These are phyloP conservation scores for Psilocybe sp. DNA, from an alignment of 768 basidiomycete genomes.

Conservation along the genomic window DNA sequence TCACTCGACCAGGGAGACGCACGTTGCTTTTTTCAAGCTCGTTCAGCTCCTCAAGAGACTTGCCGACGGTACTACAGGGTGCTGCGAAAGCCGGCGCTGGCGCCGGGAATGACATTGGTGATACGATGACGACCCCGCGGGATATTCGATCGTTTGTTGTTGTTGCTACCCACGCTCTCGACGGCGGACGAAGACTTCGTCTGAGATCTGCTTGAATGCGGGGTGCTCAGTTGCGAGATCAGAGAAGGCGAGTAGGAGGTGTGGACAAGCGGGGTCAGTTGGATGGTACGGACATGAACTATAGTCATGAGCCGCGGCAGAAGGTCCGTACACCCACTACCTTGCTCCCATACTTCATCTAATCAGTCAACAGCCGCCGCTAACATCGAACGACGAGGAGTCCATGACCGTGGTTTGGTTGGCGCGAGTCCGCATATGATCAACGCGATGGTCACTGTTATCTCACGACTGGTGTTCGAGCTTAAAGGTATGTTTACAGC, in stretches of 20 bases:
- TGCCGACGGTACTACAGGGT: slow-evolving; percentile 37
- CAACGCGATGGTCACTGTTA: slow-evolving; percentile 91
- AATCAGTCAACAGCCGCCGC: slow-evolving; percentile 55
- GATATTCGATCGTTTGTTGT: slow-evolving; percentile 87
- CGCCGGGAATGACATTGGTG: slow-evolving; percentile 37
- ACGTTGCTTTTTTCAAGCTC: slow-evolving; percentile 81
- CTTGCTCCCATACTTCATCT: too few species aligned
- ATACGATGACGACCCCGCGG: slow-evolving; percentile 61
- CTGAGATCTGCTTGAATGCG: slow-evolving; percentile 60
- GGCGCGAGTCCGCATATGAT: too few species aligned
- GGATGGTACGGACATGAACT: slow-evolving; percentile 81
- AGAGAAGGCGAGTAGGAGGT: slow-evolving; percentile 87
- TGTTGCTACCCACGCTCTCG: slow-evolving; percentile 78
- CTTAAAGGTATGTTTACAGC: slow-evolving; percentile 74
- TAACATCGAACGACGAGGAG: slow-evolving; percentile 81
- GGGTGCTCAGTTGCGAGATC: slow-evolving; percentile 73
- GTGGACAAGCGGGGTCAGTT: slow-evolving; percentile 73
- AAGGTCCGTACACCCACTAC: slow-evolving; percentile 36
- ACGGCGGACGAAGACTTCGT: slow-evolving; percentile 57
- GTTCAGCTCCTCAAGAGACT: slow-evolving; percentile 65
- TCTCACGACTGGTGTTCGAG: slow-evolving; percentile 94
- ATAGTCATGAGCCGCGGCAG: slow-evolving; percentile 47
- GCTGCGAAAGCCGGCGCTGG: slow-evolving; percentile 28
- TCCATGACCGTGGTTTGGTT: slow-evolving; percentile 99
- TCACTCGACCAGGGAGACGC: slow-evolving; percentile 76